Conservation (phyloP, 1,284 basidiomycete genomes). For the Ceratorhiza oryzae-sativae region DNA sequence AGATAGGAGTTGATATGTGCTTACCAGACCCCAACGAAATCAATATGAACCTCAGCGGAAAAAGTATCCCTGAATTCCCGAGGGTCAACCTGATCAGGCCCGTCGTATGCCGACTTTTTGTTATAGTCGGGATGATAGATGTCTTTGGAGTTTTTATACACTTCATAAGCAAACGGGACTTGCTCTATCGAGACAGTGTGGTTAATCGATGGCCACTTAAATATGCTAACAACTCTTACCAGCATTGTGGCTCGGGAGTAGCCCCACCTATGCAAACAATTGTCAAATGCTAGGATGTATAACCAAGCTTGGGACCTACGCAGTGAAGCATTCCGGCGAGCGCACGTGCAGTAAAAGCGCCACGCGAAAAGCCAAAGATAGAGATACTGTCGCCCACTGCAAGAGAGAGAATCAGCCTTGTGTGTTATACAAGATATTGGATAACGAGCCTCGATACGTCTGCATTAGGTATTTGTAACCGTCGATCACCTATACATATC, state of each 20-base stretch:
- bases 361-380: slow-evolving; percentile 41
- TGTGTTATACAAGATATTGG: not conserved
- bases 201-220: not conserved
- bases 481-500: slow-evolving; percentile 24
- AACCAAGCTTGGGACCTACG: slow-evolving; percentile 4
- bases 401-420: not conserved
- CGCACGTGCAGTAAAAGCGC: slow-evolving; percentile 40
- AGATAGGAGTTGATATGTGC: no score
- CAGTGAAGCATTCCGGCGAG: slow-evolving; percentile 41
- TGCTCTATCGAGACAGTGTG: slow-evolving; percentile 31
- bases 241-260: slow-evolving; percentile 29
- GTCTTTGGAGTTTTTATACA: slow-evolving; percentile 32
- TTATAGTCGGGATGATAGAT: no score
- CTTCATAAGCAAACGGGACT: slow-evolving; percentile 43
- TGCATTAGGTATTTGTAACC: slow-evolving; percentile 35
- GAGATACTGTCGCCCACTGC: slow-evolving; percentile 37
- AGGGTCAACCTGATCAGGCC: not conserved
- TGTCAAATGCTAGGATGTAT: not conserved
- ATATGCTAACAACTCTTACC: not conserved
- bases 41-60: slow-evolving; percentile 23
- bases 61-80: slow-evolving; percentile 41
- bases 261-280: not conserved
- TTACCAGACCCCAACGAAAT: slow-evolving; percentile 43
- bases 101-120: not conserved
- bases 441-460: slow-evolving; percentile 6